Evolutionary conservation across 106 monocot species (phyloP).

Genomic region (Platanthera guangdongensis): DNA sequence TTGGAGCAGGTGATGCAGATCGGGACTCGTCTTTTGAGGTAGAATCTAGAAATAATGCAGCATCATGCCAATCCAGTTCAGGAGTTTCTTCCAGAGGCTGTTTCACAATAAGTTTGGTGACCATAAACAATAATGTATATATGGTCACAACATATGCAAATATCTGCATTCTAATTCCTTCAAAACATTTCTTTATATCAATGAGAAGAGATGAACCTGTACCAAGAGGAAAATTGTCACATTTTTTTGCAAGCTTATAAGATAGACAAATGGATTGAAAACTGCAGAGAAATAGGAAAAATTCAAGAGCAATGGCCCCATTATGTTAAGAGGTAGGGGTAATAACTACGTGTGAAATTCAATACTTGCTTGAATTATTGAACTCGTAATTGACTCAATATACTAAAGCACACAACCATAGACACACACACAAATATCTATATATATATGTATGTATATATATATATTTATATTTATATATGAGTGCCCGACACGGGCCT

Average conservation of each 20-base stretch:
- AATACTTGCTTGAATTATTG: neutral
- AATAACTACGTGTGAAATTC: neutral
- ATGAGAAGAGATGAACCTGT: conserved; percentile 7
- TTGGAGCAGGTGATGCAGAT: conserved; percentile 22
- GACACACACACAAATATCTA: too few species aligned
- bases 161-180: conserved; percentile 12
- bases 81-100: conserved; percentile 13
- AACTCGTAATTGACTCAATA: neutral
- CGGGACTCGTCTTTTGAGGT: conserved; percentile 16
- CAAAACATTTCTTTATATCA: conserved; percentile 9
- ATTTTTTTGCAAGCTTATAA: neutral
- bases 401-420: neutral
- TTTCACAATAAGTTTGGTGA: conserved; percentile 6
- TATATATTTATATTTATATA: too few species aligned
- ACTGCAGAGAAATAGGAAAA: neutral
- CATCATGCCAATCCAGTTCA: conserved; percentile 14
- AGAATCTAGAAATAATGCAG: conserved; percentile 5
- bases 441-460: too few species aligned
- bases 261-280: neutral
- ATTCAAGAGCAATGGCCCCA: too few species aligned
- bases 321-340: neutral
- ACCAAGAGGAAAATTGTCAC: neutral
- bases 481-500: too few species aligned
- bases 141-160: conserved; percentile 19
- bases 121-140: conserved; percentile 15